Percentiles rank a stretch among this genome's conserved stretches.
These are phyloP conservation scores for Cynara cardunculus DNA, from an alignment of 129 eudicot species.

Conservation along the genomic window DNA sequence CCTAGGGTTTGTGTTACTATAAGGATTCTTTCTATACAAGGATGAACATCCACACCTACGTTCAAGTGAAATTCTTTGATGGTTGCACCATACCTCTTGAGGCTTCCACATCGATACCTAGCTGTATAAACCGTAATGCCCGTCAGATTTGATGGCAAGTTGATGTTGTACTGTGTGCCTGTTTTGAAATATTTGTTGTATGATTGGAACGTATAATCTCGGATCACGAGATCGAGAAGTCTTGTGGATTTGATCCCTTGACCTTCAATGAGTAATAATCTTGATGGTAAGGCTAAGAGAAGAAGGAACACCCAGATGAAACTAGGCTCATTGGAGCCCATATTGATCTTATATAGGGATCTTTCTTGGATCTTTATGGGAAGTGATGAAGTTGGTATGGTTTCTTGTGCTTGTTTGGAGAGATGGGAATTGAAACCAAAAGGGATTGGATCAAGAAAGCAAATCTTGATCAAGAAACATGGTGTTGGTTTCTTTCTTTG, in stretches of 20 bases:
- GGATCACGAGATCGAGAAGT: constrained; percentile 68
- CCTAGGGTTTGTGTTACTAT: constrained; percentile 76
- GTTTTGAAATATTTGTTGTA: constrained; percentile 48
- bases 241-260: constrained; percentile 74
- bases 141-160: constrained; percentile 70
- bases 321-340: constrained; percentile 41
- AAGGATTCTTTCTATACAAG: constrained; percentile 73
- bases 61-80: constrained; percentile 53
- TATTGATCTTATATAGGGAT: not conserved
- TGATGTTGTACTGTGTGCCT: constrained; percentile 51
- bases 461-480: constrained; percentile 23
- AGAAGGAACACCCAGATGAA: constrained; percentile 22
- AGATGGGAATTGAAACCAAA: constrained; percentile 9
- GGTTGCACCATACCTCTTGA: constrained; percentile 79
- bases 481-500: constrained; percentile 11
- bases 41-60: constrained; percentile 50
- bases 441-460: constrained; percentile 12
- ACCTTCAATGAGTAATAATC: constrained; percentile 22
- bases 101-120: constrained; percentile 82
- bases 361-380: not conserved
- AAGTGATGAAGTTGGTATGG: not conserved
- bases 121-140: constrained; percentile 61
- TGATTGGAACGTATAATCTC: constrained; percentile 77
- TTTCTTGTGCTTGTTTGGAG: constrained; percentile 7
- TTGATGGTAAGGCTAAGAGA: constrained; percentile 33